These are phyloP conservation scores for Chlamydomonas sp. DNA, from an alignment of 139 green algal genomes.

Conservation along the genomic window DNA sequence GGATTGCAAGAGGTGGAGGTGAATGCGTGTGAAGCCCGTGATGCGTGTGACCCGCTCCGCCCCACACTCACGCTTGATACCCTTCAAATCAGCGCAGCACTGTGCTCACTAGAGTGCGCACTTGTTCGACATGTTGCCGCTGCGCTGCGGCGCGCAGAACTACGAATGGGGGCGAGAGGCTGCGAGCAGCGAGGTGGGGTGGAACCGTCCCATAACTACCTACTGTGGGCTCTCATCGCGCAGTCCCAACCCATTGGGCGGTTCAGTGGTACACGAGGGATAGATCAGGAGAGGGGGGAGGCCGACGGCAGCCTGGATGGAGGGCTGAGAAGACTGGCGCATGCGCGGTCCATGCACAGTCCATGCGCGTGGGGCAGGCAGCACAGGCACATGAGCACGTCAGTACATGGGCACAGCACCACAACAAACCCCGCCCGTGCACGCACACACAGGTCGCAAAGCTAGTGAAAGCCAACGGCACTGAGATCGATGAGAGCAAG, in stretches of 20 bases:
- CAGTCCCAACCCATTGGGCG: too few relatives aligned
- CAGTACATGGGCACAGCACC: not conserved
- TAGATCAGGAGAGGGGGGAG: too few relatives aligned
- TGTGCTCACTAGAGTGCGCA: not conserved
- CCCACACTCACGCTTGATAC: not conserved
- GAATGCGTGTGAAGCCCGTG: not conserved
- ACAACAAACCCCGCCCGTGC: not conserved
- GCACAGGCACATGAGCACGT: not conserved
- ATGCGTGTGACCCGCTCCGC: not conserved
- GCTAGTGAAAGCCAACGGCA: slow-evolving; percentile 56
- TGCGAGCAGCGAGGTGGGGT: slow-evolving; percentile 55
- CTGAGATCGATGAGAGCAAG: slow-evolving; percentile 49
- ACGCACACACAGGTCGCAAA: slow-evolving; percentile 62
- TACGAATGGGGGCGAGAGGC: slow-evolving; percentile 80
- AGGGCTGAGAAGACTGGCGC: too few relatives aligned
- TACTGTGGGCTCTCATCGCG: too few relatives aligned
- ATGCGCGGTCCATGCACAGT: too few relatives aligned
- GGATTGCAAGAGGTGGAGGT: not conserved
- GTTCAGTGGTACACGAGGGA: too few relatives aligned
- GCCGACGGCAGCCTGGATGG: too few relatives aligned
- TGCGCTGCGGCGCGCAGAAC: slow-evolving; percentile 71
- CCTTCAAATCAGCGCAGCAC: not conserved
- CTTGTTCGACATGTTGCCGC: slow-evolving; percentile 44
- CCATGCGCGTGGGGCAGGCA: not conserved
- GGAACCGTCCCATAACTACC: too few relatives aligned